Percentiles rank a stretch among this genome's conserved stretches.
Conservation (phyloP, 2,329 filamentous ascomycete species). For the Ascochyta viciae-villosae region DNA sequence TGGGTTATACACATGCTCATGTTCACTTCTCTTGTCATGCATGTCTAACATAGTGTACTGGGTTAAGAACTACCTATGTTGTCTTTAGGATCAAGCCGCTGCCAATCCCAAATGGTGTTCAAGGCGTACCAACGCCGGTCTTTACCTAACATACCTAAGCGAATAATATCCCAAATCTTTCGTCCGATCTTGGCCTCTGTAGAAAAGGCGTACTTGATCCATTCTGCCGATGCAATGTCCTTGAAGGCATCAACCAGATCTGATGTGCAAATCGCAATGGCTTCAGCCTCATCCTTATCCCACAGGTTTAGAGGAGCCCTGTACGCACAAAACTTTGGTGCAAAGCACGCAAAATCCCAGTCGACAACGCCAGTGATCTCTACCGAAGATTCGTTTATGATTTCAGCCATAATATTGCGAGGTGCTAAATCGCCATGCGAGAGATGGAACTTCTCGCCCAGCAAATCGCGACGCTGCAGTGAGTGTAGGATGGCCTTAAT, state of each 20-base stretch:
- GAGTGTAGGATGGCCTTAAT: not conserved
- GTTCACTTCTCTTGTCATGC: too few species aligned
- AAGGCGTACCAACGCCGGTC: not conserved
- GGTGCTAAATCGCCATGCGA: slow-evolving; percentile 22
- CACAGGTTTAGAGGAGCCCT: slow-evolving; percentile 27
- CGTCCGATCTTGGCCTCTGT: not conserved
- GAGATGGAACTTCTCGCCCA: slow-evolving; percentile 2
- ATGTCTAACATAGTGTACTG: not conserved
- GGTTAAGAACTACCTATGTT: not conserved
- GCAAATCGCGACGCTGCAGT: not conserved
- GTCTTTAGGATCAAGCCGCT: not conserved
- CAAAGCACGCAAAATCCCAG: slow-evolving; percentile 30
- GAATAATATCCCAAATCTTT: not conserved
- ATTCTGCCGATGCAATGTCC: not conserved
- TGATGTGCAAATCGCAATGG: not conserved
- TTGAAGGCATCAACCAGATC: not conserved
- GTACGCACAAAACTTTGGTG: slow-evolving; percentile 23
- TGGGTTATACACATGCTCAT: too few species aligned
- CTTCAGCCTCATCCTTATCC: slow-evolving; percentile 3
- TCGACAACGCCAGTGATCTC: slow-evolving; percentile 31
- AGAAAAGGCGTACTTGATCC: not conserved
- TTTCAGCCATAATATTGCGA: slow-evolving; percentile 29
- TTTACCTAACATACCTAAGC: not conserved
- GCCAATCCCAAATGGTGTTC: not conserved
- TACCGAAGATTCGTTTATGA: slow-evolving; percentile 7